phyloP scores from a whole-genome alignment of 2,329 filamentous ascomycete species.

The Clonostachys rosea region DNA sequence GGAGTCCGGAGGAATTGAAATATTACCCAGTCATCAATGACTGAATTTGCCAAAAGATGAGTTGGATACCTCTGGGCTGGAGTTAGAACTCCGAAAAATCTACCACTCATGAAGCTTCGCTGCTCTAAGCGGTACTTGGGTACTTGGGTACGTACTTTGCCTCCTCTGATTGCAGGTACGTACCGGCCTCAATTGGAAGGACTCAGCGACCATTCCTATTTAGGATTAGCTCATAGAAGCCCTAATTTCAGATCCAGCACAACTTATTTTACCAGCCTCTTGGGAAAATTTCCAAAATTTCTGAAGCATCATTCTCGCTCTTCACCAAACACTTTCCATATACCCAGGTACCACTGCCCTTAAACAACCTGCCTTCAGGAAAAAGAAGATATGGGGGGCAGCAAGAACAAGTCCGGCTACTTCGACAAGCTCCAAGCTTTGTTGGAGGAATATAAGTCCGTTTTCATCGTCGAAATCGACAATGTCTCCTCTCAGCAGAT shows the following conservation, averaged over 20 bases:
- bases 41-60: neutral
- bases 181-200: neutral
- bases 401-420: slow-evolving; percentile 89
- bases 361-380: slow-evolving; percentile 96
- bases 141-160: neutral
- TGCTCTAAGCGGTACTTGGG: neutral
- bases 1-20: neutral
- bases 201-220: neutral
- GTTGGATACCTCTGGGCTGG: neutral
- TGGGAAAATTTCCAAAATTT: slow-evolving; percentile 6
- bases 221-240: slow-evolving; percentile 22
- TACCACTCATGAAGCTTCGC: neutral
- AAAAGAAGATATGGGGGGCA: slow-evolving; percentile 98
- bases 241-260: slow-evolving; percentile 26
- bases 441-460: slow-evolving; percentile 92
- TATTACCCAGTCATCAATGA: neutral
- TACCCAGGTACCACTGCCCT: slow-evolving; percentile 56
- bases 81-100: neutral
- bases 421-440: slow-evolving; percentile 99
- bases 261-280: slow-evolving; percentile 10
- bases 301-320: slow-evolving; percentile 7
- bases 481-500: slow-evolving; percentile 99
- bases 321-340: slow-evolving; percentile 10
- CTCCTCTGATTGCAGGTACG: neutral
- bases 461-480: slow-evolving; percentile 97